Base-by-base conservation (phyloP, 768 basidiomycete species). In the Pholiota microspora region DNA sequence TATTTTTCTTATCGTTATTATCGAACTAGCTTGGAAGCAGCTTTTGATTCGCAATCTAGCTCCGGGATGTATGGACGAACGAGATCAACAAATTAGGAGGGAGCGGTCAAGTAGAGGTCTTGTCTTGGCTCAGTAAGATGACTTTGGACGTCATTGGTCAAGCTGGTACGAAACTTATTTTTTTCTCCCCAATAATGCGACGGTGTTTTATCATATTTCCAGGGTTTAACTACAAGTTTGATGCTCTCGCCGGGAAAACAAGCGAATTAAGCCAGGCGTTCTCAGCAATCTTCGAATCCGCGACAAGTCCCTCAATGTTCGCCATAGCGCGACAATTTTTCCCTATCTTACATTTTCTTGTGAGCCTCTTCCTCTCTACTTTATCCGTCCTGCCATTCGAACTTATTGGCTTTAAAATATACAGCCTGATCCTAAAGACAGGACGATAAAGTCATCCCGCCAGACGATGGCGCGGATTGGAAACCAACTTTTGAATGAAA, bases 101-200 rank as follows among this genome's bases (percentile, higher is more conserved):
- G 32, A 55, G 44, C 1, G 68, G 57, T 4, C 69, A 68, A 6
- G 71, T 90, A 28, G 85, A 94, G 32, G 80, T 84, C 2, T 71
- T 86, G 32, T 70, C 75, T 3, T 89, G 84, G 81, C 71, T 92
- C 2, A 83, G 81, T 36, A 81, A 80, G 52, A 79, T 80, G 46
- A 90, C 89, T 3, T 73, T 92, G 7, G 91, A 92, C 58, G 80
- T 89, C 51, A 91, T 94, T 48, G 89, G 89, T 7, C 72, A 87
- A 32, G 85, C 74, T 71, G 84, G 86, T 60, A 73, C 68, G n/a
- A n/a, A 61, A 80, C 76, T 63, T 65, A 15, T 18, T 56, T 51
- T 8, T 48, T 32, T 48, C 71, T 69, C 55, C 80, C 76, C 60
- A 65, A 15, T n/a, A n/a, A n/a, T n/a, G n/a, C n/a, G n/a, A n/a